Evolutionary conservation across 441 rosid species (phyloP), one percentile per base, ranked within the genome.

Genomic region (Macaranga tanarius): DNA sequence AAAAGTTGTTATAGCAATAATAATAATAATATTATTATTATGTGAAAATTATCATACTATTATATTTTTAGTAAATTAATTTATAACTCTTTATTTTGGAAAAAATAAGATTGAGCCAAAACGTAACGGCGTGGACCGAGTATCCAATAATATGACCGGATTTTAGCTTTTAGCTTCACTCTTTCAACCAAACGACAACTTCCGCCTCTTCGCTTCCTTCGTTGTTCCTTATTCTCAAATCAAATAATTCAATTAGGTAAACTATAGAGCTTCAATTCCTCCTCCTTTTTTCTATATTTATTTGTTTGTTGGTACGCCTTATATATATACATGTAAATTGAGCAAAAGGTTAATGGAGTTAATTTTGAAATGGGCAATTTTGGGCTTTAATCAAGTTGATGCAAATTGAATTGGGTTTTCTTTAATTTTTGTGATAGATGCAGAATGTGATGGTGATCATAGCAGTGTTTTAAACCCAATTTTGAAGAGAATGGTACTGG

Each of bases 401-500:
- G 34, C 61, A 48, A 13, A 5, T 71, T 71, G 51, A 55, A 64
- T 5, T 55, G 45, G 75, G 11, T 47, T 65, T n/a, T 15, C 3
- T 25, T 65, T 57, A 7, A 20, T 57, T 15, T 62, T 13, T 73
- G n/a, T n/a, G 13, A 19, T 31, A 25, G 19, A 17, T 54, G 55
- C 58, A 73, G 70, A 45, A 56, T 64, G 20, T 65, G 65, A 16
- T 57, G 50, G 20, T 54, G 40, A 63, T 54, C 12, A 16, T 62
- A 40, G 26, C 8, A 7, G 25, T 57, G 55, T 10, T 71, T 54
- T 62, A 23, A 72, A 0, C 48, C 47, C 7, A 10, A 44, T 67
- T 44, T 20, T 70, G 72, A 51, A 51, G 73, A 63, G 42, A 59
- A 78, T 90, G 98, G 98, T 94, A 84, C 74, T 92, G 79, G 95